Percentiles rank a stretch among this genome's conserved stretches.
phyloP scores from a whole-genome alignment of 148 eudicot species.

The Amaranthus cruentus region DNA sequence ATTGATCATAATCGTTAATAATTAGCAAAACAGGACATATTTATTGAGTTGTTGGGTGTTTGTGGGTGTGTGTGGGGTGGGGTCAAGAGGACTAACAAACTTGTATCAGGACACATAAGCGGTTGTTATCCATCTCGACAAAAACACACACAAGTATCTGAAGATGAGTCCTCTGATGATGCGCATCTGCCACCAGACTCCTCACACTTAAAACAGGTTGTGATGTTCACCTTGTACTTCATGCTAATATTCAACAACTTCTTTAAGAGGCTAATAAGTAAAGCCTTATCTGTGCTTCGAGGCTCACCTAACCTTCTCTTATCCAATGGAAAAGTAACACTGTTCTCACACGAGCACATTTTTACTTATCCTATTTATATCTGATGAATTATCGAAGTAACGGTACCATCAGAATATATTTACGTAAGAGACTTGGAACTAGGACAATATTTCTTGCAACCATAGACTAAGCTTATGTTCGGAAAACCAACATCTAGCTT shows the following conservation, averaged over 20 bases:
- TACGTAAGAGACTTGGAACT: background rate
- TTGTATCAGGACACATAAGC: background rate
- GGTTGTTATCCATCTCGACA: background rate
- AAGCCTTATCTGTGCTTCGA: background rate
- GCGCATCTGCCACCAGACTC: constrained; percentile 17
- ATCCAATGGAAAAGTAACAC: constrained; percentile 7
- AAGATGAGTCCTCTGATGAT: background rate
- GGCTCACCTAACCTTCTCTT: background rate
- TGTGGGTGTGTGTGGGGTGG: too few relatives aligned
- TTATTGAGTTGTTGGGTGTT: too few relatives aligned
- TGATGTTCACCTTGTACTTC: background rate
- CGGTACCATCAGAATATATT: background rate
- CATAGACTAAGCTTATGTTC: constrained; percentile 6
- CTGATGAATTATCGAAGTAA: background rate
- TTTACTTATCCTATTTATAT: background rate
- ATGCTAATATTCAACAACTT: constrained; percentile 1
- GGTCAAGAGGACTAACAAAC: background rate
- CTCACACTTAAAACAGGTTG: constrained; percentile 3
- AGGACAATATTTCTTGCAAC: background rate
- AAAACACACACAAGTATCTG: constrained; percentile 1
- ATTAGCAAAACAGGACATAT: too few relatives aligned
- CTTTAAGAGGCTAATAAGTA: background rate
- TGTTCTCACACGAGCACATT: background rate
- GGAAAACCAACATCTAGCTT: background rate
- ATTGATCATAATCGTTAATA: too few relatives aligned